Percentiles rank a stretch among this genome's conserved stretches.
Conservation (phyloP, 2,329 filamentous ascomycete genomes). For the Aphanoascus verrucosus region DNA sequence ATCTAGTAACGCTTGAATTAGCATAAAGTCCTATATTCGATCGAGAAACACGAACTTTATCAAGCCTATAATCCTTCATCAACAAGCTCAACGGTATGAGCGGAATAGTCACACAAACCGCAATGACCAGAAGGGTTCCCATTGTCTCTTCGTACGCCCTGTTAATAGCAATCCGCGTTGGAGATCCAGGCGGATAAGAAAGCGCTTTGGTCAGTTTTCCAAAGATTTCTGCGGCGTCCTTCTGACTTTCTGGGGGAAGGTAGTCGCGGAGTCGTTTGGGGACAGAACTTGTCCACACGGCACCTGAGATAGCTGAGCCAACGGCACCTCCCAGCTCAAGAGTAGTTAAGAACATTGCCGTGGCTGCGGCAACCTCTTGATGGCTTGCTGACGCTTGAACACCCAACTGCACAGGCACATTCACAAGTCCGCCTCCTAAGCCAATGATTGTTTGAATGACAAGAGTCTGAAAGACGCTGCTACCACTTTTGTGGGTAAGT, state of each 20-base stretch:
- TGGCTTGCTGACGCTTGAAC: conserved; percentile 51
- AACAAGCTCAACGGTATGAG: conserved; percentile 46
- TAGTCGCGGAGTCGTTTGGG: conserved; percentile 41
- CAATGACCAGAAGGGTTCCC: conserved; percentile 47
- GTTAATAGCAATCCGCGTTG: conserved; percentile 50
- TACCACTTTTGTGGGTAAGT: conserved; percentile 44
- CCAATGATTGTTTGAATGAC: conserved; percentile 53
- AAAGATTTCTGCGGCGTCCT: conserved; percentile 41
- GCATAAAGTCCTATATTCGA: not conserved
- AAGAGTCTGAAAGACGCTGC: conserved; percentile 44
- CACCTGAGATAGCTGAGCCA: conserved; percentile 50
- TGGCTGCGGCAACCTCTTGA: conserved; percentile 49
- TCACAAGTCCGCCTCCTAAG: conserved; percentile 47
- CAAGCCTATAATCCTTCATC: conserved; percentile 50
- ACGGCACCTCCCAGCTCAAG: conserved; percentile 51
- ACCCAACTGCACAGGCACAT: conserved; percentile 50
- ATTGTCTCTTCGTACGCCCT: conserved; percentile 56
- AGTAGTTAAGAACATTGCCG: conserved; percentile 52
- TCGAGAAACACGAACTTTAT: conserved; percentile 32
- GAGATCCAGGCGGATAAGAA: conserved; percentile 47
- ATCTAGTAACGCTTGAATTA: conserved; percentile 13
- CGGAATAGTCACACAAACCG: conserved; percentile 45
- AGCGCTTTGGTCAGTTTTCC: conserved; percentile 45
- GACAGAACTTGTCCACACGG: conserved; percentile 55
- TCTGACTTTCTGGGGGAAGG: conserved; percentile 38